Percentiles rank a stretch among this genome's conserved stretches.
Conservation (phyloP, 2,329 filamentous ascomycete genomes). For the Pseudohalonectria lignicola region DNA sequence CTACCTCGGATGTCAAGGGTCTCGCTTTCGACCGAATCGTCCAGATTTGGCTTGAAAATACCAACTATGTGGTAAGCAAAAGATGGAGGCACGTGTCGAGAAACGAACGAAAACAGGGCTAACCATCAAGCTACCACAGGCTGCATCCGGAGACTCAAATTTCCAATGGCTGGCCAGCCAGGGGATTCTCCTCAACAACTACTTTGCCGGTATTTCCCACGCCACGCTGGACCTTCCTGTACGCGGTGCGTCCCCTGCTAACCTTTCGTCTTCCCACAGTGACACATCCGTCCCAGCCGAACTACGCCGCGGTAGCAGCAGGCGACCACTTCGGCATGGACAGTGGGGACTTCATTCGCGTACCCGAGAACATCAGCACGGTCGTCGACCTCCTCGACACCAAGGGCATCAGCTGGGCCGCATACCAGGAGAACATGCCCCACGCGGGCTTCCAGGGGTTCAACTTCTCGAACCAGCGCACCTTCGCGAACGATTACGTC, state of each 20-base stretch:
- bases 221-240: too few relatives aligned
- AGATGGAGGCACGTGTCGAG: too few relatives aligned
- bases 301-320: slow-evolving; percentile 17
- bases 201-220: slow-evolving; percentile 3
- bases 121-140: too few relatives aligned
- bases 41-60: slow-evolving; percentile 53
- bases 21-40: slow-evolving; percentile 48
- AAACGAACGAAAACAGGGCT: too few relatives aligned
- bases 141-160: slow-evolving; percentile 2
- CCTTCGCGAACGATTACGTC: slow-evolving; percentile 20
- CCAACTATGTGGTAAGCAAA: slow-evolving; percentile 3
- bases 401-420: slow-evolving; percentile 27
- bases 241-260: too few relatives aligned
- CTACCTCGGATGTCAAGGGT: slow-evolving; percentile 37
- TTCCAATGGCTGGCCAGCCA: slow-evolving; percentile 4
- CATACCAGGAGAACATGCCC: slow-evolving; percentile 33
- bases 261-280: too few relatives aligned
- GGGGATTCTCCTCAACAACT: slow-evolving; percentile 5
- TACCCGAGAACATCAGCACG: slow-evolving; percentile 33
- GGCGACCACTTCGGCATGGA: slow-evolving; percentile 33
- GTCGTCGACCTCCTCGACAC: slow-evolving; percentile 32
- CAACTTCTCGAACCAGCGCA: slow-evolving; percentile 6
- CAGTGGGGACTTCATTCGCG: slow-evolving; percentile 29
- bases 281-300: slow-evolving; percentile 26
- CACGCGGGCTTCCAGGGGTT: slow-evolving; percentile 31